Base-by-base conservation (phyloP, 2,329 filamentous ascomycete species). In the Curvularia lunata region DNA sequence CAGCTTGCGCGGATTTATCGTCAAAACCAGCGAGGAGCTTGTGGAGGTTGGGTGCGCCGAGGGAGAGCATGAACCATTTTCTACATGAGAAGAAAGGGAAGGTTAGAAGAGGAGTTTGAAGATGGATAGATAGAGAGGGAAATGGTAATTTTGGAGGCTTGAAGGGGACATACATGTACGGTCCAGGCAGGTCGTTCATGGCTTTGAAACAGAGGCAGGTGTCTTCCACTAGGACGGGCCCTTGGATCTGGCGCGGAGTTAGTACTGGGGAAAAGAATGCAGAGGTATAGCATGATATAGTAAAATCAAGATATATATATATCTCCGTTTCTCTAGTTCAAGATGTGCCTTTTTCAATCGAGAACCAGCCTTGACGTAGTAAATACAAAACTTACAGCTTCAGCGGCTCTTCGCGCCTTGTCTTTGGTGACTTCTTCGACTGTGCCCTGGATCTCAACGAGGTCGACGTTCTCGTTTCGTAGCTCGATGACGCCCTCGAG, bases 171-270 rank as follows among this genome's bases (percentile, higher is more conserved):
- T 83, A 96, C 94, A 99, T 96, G 77, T 99, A 99, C 40, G 94
- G 92, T 1, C 95, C 95, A 1, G 95, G 95, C 28, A 99, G 84
- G n/a, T 92, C 93, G 58, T 91, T 87, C 60, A 97, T 85, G 19
- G 94, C 93, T 73, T 91, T 89, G 75, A 97, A 99, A 81, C 92
- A 96, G 48, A 99, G 83, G 66, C 92, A 92, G 16, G 95, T 99
- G 78, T 99, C 95, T 79, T 99, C 95, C 10, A 97, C 94, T 38
- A 99, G 83, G 8, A 97, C 95, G 3, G 96, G 93, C 0, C 92
- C 92, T 70, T 89, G 82, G 47, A 95, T 79, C 92, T 96, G 12
- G 5, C 1, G 2, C 6, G 9, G 9, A 8, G 7, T 45, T 45
- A 42, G 52, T 54, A 18, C 8, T 23, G 18, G 8, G 32, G 21